Evolutionary conservation across 345 rosid species (phyloP).

Genomic region (Psidium guajava): DNA sequence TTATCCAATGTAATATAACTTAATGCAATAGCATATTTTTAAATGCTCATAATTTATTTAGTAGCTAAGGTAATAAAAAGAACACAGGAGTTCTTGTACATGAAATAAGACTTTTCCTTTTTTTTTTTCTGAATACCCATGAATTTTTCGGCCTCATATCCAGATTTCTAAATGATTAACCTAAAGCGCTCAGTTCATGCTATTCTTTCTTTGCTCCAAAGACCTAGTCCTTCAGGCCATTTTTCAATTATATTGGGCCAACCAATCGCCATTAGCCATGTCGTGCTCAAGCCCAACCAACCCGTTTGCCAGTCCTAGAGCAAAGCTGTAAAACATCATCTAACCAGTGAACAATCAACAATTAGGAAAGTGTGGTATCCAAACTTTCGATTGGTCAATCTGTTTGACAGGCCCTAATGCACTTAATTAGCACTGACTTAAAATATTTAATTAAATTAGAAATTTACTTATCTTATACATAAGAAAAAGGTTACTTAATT

Average conservation of each 20-base stretch:
- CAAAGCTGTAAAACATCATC: background rate
- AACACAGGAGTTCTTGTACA: too few species aligned
- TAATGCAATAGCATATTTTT: background rate
- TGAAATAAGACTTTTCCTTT: too few species aligned
- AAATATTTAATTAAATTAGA: background rate
- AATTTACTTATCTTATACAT: background rate
- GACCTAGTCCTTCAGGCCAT: background rate
- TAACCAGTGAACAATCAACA: background rate
- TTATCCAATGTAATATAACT: background rate
- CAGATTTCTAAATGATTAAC: too few species aligned
- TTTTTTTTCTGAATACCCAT: too few species aligned
- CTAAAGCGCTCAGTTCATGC: background rate
- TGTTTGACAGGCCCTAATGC: background rate
- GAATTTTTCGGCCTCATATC: background rate
- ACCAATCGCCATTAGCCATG: rapidly evolving
- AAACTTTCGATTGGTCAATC: background rate
- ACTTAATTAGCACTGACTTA: background rate
- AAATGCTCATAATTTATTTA: too few species aligned
- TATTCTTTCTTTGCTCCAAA: background rate
- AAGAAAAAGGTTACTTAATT: too few species aligned
- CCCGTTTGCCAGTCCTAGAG: background rate
- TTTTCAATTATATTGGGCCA: background rate
- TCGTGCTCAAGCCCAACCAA: background rate
- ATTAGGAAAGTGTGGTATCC: background rate
- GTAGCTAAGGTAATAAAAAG: too few species aligned